Percentiles rank a stretch among this genome's conserved stretches.
Evolutionary conservation across 2,329 filamentous ascomycete species (phyloP).

Genomic region (Fusarium xyrophilum): DNA sequence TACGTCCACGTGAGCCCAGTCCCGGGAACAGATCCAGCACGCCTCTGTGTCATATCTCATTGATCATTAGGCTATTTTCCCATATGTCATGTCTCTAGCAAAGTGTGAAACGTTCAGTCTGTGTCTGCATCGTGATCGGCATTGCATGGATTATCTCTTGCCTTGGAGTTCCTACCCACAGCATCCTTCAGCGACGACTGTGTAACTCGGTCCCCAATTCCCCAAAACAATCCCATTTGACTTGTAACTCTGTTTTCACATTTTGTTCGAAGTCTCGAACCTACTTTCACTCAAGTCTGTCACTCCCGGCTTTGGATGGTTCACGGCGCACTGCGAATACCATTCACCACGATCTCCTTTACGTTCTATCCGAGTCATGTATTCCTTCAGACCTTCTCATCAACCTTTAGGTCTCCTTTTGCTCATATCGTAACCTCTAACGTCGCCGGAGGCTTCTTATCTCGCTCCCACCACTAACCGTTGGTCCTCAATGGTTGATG

Average conservation of each 20-base stretch:
- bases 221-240: background rate
- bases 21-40: background rate
- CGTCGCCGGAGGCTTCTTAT: background rate
- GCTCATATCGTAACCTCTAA: fast-evolving
- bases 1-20: background rate
- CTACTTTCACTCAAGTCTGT: fast-evolving
- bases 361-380: background rate
- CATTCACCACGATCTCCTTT: background rate
- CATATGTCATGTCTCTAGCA: background rate
- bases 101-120: background rate
- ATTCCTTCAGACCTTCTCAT: fast-evolving
- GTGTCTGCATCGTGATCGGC: background rate
- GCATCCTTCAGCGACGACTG: background rate
- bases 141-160: background rate
- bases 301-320: background rate
- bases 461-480: fast-evolving
- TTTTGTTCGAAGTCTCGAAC: fast-evolving
- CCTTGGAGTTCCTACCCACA: background rate
- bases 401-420: fast-evolving
- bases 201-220: background rate
- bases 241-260: fast-evolving
- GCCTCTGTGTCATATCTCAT: fast-evolving
- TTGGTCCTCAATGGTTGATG: background rate
- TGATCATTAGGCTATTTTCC: fast-evolving
- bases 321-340: background rate